Evolutionary conservation across 2,329 filamentous ascomycete species (phyloP).

Genomic region (Trichoderma semiorbis): DNA sequence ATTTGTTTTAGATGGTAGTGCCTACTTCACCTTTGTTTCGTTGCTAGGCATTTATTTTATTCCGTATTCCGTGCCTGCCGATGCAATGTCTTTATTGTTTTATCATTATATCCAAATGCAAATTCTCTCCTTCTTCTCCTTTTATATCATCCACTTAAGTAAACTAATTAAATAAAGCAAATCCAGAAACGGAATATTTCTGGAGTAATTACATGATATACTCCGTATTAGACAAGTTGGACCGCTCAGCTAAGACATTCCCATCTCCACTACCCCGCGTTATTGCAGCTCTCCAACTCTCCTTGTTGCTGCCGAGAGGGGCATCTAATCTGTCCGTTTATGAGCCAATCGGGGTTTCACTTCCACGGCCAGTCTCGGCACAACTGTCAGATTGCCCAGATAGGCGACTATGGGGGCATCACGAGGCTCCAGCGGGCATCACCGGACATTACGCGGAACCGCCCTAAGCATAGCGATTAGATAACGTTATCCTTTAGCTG

Average conservation of each 20-base stretch:
- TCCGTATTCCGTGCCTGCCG: background rate
- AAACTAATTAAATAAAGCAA: background rate
- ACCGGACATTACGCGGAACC: background rate
- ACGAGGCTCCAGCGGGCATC: background rate
- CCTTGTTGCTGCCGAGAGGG: conserved; percentile 1
- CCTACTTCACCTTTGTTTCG: background rate
- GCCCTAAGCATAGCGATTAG: background rate
- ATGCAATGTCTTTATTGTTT: background rate
- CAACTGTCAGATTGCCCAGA: conserved; percentile 11
- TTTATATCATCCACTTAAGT: background rate
- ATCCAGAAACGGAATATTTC: background rate
- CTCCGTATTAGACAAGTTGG: background rate
- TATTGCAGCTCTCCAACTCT: background rate
- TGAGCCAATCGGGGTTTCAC: conserved; percentile 7
- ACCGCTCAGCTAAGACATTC: background rate
- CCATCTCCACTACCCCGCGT: conserved; percentile 16
- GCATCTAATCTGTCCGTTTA: background rate
- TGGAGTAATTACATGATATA: background rate
- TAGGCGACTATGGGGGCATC: conserved; percentile 7
- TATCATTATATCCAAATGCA: background rate
- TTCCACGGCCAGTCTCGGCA: conserved; percentile 13
- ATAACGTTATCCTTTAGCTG: background rate
- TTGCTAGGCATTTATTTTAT: background rate
- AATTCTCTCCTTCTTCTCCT: background rate
- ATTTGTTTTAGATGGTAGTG: background rate